phyloP scores from a whole-genome alignment of 2,329 filamentous ascomycete species.

The Monosporascus sp. region DNA sequence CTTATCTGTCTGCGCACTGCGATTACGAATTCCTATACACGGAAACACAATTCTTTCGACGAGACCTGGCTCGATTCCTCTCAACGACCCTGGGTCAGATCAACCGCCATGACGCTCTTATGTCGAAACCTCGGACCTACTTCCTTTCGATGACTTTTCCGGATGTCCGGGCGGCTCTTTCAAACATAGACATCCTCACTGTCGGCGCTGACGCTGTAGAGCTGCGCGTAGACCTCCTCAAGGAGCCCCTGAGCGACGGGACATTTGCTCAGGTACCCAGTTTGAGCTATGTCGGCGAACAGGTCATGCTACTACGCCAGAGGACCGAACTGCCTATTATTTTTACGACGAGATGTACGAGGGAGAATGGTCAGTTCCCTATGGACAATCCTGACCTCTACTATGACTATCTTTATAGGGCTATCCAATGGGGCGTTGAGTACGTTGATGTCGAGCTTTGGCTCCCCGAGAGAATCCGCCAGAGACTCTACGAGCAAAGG shows the following conservation, averaged over 20 bases:
- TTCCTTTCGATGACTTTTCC: conserved; percentile 87
- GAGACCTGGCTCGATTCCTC: conserved; percentile 73
- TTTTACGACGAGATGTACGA: conserved; percentile 76
- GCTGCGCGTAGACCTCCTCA: conserved; percentile 74
- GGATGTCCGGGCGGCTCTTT: conserved; percentile 74
- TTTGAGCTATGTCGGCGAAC: conserved; percentile 77
- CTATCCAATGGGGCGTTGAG: conserved; percentile 84
- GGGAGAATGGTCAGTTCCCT: conserved; percentile 78
- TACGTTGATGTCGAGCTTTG: conserved; percentile 88
- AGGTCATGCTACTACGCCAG: conserved; percentile 78
- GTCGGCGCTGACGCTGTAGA: conserved; percentile 84
- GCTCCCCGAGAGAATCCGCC: conserved; percentile 72
- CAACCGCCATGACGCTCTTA: conserved; percentile 69
- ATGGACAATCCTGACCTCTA: conserved; percentile 73
- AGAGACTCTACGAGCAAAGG: conserved; percentile 60
- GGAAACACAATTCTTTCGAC: conserved; percentile 62
- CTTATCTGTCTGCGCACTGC: conserved; percentile 59
- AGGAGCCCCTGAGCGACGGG: conserved; percentile 62
- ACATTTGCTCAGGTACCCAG: conserved; percentile 64
- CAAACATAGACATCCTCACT: conserved; percentile 81
- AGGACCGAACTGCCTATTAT: conserved; percentile 86
- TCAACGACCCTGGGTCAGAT: conserved; percentile 76
- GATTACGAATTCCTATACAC: conserved; percentile 88
- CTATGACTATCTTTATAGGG: conserved; percentile 74
- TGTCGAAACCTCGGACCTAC: conserved; percentile 72